Conservation (phyloP, 805 yeast species). For the Ogataea thermomethanolica region DNA sequence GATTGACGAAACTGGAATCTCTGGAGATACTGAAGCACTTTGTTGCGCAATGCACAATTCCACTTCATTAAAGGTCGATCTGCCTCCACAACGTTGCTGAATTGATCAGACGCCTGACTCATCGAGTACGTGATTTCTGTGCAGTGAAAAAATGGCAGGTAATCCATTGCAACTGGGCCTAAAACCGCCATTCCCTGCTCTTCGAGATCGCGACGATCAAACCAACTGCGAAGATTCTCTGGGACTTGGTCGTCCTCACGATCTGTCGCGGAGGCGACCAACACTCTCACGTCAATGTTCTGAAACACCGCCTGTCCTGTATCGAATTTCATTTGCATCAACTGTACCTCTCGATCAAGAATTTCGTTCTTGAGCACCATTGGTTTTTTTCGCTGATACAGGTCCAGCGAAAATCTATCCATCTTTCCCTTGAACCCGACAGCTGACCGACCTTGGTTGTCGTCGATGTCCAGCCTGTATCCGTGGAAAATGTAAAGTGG, state of each 20-base stretch:
- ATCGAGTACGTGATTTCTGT: slow-evolving; percentile 72
- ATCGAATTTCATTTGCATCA: slow-evolving; percentile 58
- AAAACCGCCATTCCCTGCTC: slow-evolving; percentile 44
- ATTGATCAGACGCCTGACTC: slow-evolving; percentile 41
- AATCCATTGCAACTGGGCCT: slow-evolving; percentile 39
- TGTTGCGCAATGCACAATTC: slow-evolving; percentile 67
- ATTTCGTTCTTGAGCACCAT: slow-evolving; percentile 46
- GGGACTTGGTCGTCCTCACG: slow-evolving; percentile 5
- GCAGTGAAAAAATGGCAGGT: slow-evolving; percentile 63
- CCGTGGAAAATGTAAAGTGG: slow-evolving; percentile 74
- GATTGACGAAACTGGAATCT: slow-evolving; percentile 44
- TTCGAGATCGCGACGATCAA: slow-evolving; percentile 56
- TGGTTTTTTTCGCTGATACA: slow-evolving; percentile 57
- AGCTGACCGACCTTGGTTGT: slow-evolving; percentile 40
- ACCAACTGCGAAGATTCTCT: slow-evolving; percentile 51
- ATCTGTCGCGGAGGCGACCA: slow-evolving; percentile 42
- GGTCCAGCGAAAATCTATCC: slow-evolving; percentile 50
- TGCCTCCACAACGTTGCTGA: slow-evolving; percentile 66
- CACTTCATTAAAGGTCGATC: slow-evolving; percentile 75
- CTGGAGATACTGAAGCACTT: slow-evolving; percentile 56
- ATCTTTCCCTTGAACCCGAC: slow-evolving; percentile 69
- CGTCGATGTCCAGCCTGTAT: slow-evolving; percentile 47
- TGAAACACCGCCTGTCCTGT: slow-evolving; percentile 54
- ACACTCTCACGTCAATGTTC: slow-evolving; percentile 57
- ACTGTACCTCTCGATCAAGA: slow-evolving; percentile 43